A percentile compares a stretch with the other conserved stretches of the same genome.
These are phyloP conservation scores for Puccinia hordei DNA, from an alignment of 1,284 basidiomycete species.

Conservation along the genomic window DNA sequence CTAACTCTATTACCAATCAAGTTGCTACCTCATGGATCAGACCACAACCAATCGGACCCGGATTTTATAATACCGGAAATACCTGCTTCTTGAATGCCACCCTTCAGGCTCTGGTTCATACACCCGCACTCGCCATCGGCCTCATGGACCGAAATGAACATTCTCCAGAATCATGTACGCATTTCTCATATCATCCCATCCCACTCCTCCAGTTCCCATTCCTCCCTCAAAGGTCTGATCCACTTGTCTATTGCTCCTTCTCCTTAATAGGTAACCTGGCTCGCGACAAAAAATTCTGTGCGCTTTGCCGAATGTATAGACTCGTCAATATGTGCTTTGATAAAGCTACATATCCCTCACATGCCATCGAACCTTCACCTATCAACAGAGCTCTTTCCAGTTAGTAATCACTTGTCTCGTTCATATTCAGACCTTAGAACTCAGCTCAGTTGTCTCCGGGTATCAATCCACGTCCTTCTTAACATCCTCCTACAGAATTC, in stretches of 20 bases:
- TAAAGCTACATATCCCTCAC: slow-evolving; percentile 10
- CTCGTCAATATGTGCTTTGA: slow-evolving; percentile 41
- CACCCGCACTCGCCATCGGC: slow-evolving; percentile 79
- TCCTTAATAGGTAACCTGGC: slow-evolving; percentile 19
- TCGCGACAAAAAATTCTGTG: slow-evolving; percentile 31
- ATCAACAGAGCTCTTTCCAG: slow-evolving; percentile 54
- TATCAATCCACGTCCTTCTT: background rate
- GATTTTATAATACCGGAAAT: slow-evolving; percentile 88
- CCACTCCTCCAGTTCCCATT: slow-evolving; percentile 62
- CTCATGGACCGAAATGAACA: slow-evolving; percentile 65
- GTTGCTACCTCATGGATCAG: slow-evolving; percentile 34
- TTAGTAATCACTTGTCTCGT: slow-evolving; percentile 48
- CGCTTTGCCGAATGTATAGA: slow-evolving; percentile 35
- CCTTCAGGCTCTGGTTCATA: slow-evolving; percentile 90
- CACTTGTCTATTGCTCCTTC: background rate
- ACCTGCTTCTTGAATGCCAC: slow-evolving; percentile 97
- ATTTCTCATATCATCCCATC: slow-evolving; percentile 53
- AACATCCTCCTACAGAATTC: slow-evolving; percentile 67
- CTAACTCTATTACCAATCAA: background rate
- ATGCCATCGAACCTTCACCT: slow-evolving; percentile 51
- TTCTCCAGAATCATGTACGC: slow-evolving; percentile 63
- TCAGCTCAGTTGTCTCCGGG: background rate
- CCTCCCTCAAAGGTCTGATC: background rate
- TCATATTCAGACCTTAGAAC: background rate
- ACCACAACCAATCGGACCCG: slow-evolving; percentile 63